phyloP scores from a whole-genome alignment of 306 rosid genomes.

The Geum urbanum region DNA sequence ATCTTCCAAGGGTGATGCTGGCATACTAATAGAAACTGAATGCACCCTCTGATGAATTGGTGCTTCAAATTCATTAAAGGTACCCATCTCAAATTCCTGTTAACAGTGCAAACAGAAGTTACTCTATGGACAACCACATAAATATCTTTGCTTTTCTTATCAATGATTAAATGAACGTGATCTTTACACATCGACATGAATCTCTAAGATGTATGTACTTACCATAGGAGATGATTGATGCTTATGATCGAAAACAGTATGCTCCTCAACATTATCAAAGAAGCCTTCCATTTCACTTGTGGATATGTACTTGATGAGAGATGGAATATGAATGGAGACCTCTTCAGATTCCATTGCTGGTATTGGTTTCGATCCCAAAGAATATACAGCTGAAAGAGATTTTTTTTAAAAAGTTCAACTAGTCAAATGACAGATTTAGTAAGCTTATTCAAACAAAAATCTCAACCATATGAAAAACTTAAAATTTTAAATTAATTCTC shows the following conservation, averaged over 20 bases:
- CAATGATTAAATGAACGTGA: background rate
- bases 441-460: too few species aligned
- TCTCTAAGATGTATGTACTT: constrained; percentile 11
- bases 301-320: constrained; percentile 51
- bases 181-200: too few species aligned
- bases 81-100: constrained; percentile 39
- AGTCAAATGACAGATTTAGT: background rate
- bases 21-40: constrained; percentile 78
- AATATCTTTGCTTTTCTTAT: background rate
- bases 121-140: background rate
- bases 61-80: constrained; percentile 27
- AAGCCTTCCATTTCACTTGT: constrained; percentile 49
- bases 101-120: constrained; percentile 9
- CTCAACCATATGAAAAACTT: background rate
- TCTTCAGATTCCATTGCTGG: constrained; percentile 18
- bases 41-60: constrained; percentile 45
- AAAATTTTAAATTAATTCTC: background rate
- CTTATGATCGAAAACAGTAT: constrained; percentile 2
- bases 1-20: constrained; percentile 41
- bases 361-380: constrained; percentile 33
- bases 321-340: constrained; percentile 44
- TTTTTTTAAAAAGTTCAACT: too few species aligned
- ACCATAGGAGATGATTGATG: constrained; percentile 34
- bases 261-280: constrained; percentile 39
- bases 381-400: constrained; percentile 25